These are phyloP conservation scores for Paulownia fortunei DNA, from an alignment of 257 asterid genomes.

Conservation along the genomic window DNA sequence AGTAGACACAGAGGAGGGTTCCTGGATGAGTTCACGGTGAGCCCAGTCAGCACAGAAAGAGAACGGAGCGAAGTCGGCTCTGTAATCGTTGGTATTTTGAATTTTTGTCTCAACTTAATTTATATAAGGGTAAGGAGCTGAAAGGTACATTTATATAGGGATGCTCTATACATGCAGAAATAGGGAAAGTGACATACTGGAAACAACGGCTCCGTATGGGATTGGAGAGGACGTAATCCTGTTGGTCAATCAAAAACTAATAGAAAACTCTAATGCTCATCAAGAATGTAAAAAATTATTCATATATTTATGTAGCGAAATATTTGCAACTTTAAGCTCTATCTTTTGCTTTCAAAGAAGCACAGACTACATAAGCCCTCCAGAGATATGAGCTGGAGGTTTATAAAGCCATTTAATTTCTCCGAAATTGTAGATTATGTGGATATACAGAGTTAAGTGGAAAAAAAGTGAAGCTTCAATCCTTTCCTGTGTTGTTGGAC, in stretches of 20 bases:
- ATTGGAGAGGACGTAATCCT: not conserved
- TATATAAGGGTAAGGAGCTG: too few species aligned
- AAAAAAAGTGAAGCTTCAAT: not conserved
- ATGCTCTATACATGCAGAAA: not conserved
- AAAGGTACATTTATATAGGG: not conserved
- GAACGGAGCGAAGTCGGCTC: too few species aligned
- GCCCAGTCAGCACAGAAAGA: not conserved
- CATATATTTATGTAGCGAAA: not conserved
- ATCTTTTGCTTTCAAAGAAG: not conserved
- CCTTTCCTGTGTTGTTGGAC: not conserved
- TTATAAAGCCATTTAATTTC: not conserved
- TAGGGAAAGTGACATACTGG: not conserved
- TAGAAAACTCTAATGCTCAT: not conserved
- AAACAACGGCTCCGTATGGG: not conserved
- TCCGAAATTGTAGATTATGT: not conserved
- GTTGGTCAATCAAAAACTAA: not conserved
- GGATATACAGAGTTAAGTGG: not conserved
- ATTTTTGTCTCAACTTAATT: too few species aligned
- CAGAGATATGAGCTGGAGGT: not conserved
- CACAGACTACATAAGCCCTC: not conserved
- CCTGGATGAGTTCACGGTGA: not conserved
- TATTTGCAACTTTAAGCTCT: not conserved
- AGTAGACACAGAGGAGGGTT: not conserved
- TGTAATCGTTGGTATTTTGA: too few species aligned
- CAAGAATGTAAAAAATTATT: not conserved